Base-by-base conservation (phyloP, 768 basidiomycete species). In the Clitopilus hobsonii region DNA sequence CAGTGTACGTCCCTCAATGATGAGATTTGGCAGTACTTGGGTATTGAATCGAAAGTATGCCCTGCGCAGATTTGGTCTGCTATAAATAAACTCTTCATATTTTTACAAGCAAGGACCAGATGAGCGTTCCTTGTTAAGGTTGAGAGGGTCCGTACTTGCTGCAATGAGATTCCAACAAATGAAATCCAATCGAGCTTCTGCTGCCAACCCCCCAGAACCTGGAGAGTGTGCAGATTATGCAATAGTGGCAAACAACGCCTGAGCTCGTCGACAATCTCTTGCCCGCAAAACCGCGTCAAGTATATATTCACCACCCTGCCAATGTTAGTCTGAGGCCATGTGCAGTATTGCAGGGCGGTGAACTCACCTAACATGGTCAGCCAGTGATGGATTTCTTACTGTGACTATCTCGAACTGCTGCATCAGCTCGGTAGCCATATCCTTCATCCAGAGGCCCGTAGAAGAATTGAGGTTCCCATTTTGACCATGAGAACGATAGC, bases 401-500 rank as follows among this genome's bases (percentile, higher is more conserved):
- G 48, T 49, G 10, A 22, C 13, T 7, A 49, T 49, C 24, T 49
- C 48, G 6, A 49, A 23, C 24, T 49, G 48, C 22, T 27, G 22
- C 6, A 49, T 16, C 14, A 64, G 53, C 24, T 62, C 54, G 1
- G 50, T 59, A 0, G 60, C 57, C 11, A 63, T 55, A 36, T 23
- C 53, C 58, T 8, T 38, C 20, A 49, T 16, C 54, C 32, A 36
- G 4, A n/a, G 32, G 13, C 32, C 32, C 4, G 10, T 2, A 3
- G 3, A 36, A 2, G 32, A 36, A 4, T n/a, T 22, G 5, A 23
- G 48, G 5, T 22, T n/a, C 13, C 23, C 18, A 18, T 24, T 36
- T 4, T 14, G 13, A 22, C 49, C 48, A 38, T 51, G n/a, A 26
- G 3, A 36, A 36, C n/a, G n/a, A 36, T n/a, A n/a, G n/a, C 32